These are phyloP conservation scores for Eutypa lata DNA, from an alignment of 2,329 filamentous ascomycete genomes.

Conservation along the genomic window DNA sequence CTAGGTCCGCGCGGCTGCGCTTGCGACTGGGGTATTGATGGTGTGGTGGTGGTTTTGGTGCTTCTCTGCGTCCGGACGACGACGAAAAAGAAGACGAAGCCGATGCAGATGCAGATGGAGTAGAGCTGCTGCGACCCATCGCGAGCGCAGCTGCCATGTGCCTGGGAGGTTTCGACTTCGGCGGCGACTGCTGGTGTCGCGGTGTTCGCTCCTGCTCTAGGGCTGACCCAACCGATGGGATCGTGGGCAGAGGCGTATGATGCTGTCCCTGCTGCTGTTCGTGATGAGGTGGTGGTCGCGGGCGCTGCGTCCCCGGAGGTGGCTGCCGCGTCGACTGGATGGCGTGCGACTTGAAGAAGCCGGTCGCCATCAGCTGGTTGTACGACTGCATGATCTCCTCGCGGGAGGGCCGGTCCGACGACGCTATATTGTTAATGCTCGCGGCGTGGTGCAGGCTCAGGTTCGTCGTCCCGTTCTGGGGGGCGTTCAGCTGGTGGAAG, in stretches of 20 bases:
- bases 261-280: no score
- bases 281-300: neutral
- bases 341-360: slow-evolving; percentile 57
- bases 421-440: neutral
- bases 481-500: neutral
- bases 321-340: slow-evolving; percentile 55
- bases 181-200: slow-evolving; percentile 2
- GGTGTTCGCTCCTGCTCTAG: slow-evolving; percentile 12
- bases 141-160: neutral
- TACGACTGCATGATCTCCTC: slow-evolving; percentile 57
- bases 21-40: slow-evolving; percentile 44
- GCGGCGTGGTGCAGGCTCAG: neutral
- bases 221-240: slow-evolving; percentile 13
- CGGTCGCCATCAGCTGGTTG: slow-evolving; percentile 52
- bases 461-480: neutral
- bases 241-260: slow-evolving; percentile 10
- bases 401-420: slow-evolving; percentile 30
- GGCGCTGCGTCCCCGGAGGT: slow-evolving; percentile 16
- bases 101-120: slow-evolving; percentile 1
- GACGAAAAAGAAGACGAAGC: neutral
- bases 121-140: slow-evolving; percentile 5
- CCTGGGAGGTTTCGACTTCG: slow-evolving; percentile 1
- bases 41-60: neutral
- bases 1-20: slow-evolving; percentile 38
- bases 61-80: neutral